Conservation (phyloP, 225 moss, liverwort and hornwort genomes). For the Sphagnum tenellum region DNA sequence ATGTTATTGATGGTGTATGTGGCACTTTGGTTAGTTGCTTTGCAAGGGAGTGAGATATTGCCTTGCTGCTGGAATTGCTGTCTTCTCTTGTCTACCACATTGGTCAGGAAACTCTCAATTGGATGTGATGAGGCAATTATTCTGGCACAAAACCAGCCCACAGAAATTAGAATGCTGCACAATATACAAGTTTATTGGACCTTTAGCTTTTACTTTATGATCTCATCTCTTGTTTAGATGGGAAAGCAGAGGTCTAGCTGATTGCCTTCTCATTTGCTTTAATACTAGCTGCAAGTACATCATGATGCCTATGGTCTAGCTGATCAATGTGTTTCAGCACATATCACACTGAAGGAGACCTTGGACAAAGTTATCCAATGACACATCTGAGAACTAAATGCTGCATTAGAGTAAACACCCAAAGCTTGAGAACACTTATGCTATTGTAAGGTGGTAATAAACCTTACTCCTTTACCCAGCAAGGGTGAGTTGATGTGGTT, state of each 20-base stretch:
- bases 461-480: conserved; percentile 90
- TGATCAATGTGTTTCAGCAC: too few species aligned
- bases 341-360: too few species aligned
- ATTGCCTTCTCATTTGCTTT: too few species aligned
- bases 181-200: too few species aligned
- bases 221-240: too few species aligned
- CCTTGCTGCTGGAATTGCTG: conserved; percentile 26
- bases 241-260: too few species aligned
- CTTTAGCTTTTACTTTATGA: too few species aligned
- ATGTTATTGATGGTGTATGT: conserved; percentile 15
- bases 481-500: conserved; percentile 24
- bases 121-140: conserved; percentile 6
- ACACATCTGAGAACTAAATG: conserved; percentile 23
- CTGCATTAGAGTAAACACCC: conserved; percentile 60
- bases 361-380: conserved; percentile 1
- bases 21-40: conserved; percentile 13
- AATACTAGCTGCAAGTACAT: too few species aligned
- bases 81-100: conserved; percentile 5
- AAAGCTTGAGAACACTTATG: conserved; percentile 78
- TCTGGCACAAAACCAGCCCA: conserved; percentile 20
- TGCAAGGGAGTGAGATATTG: conserved; percentile 26
- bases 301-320: too few species aligned
- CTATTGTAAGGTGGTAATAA: conserved; percentile 81
- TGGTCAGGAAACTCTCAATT: too few species aligned
- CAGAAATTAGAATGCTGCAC: too few species aligned